Percentiles rank a stretch among this genome's conserved stretches.
Conservation (phyloP, 2,329 filamentous ascomycete genomes). For the Colletotrichum salicis region DNA sequence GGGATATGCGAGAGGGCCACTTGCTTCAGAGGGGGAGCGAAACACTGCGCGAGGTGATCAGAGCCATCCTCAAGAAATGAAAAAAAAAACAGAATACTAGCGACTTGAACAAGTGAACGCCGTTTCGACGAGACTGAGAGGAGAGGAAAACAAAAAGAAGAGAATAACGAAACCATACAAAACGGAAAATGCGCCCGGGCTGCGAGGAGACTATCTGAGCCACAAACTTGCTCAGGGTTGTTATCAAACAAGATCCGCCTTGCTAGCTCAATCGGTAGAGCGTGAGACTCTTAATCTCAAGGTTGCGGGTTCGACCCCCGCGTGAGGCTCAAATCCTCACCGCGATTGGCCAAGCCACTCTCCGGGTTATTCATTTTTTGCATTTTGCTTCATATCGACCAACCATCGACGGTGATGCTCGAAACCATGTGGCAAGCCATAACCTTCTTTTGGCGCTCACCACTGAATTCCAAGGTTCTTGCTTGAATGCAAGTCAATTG, state of each 20-base stretch:
- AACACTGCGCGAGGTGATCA: background rate
- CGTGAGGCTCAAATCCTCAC: slow-evolving; percentile 39
- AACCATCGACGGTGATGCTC: too few relatives aligned
- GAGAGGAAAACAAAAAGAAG: background rate
- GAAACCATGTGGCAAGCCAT: background rate
- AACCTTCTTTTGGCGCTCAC: background rate
- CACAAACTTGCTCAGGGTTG: fast-evolving
- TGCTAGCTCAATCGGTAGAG: slow-evolving; percentile 78
- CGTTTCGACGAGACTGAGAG: background rate
- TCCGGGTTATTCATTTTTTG: background rate
- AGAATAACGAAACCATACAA: too few relatives aligned
- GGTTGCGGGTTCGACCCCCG: slow-evolving; percentile 41
- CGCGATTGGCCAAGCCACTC: slow-evolving; percentile 8
- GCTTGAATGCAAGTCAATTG: too few relatives aligned
- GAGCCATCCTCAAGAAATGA: background rate
- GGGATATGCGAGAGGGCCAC: slow-evolving; percentile 21
- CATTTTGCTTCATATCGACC: background rate
- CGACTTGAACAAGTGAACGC: background rate
- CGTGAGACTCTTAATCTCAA: slow-evolving; percentile 72
- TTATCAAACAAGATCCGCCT: slow-evolving; percentile 6
- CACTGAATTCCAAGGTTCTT: too few relatives aligned
- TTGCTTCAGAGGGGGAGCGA: background rate
- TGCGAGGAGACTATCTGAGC: fast-evolving
- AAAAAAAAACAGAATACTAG: background rate
- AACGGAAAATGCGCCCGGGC: too few relatives aligned